A percentile compares a stretch with the other conserved stretches of the same genome.
Conservation (phyloP, 371 early-diverging fungal species). For the Rhizopus arrhizus region DNA sequence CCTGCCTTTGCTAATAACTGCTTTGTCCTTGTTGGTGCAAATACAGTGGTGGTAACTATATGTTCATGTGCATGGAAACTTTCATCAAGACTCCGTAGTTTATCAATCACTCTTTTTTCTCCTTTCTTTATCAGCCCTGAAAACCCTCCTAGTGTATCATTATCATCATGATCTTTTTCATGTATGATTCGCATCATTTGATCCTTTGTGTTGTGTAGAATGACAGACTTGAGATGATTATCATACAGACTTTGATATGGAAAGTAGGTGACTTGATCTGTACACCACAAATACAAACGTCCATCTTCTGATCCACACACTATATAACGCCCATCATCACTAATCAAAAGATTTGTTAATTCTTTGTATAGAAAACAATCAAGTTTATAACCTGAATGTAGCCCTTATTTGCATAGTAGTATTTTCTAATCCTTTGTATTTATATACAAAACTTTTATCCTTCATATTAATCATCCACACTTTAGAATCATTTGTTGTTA, state of each 20-base stretch:
- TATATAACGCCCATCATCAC: conserved; percentile 76
- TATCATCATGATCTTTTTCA: not conserved
- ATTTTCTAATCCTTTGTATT: conserved; percentile 80
- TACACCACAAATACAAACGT: conserved; percentile 75
- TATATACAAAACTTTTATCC: conserved; percentile 72
- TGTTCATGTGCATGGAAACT: conserved; percentile 54
- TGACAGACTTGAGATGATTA: conserved; percentile 30
- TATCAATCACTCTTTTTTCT: conserved; percentile 34
- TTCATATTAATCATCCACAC: conserved; percentile 75
- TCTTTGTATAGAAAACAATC: conserved; percentile 1
- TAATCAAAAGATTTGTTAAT: conserved; percentile 8
- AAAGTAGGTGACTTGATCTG: conserved; percentile 46
- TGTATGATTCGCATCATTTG: conserved; percentile 25
- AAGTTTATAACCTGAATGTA: conserved; percentile 55
- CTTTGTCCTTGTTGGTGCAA: conserved; percentile 66
- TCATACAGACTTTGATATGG: conserved; percentile 45
- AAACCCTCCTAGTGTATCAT: conserved; percentile 5
- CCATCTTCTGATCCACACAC: conserved; percentile 84
- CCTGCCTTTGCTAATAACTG: conserved; percentile 54
- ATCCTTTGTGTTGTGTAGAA: conserved; percentile 25
- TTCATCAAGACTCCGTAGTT: conserved; percentile 36
- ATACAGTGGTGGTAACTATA: conserved; percentile 59
- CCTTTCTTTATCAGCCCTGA: conserved; percentile 33
- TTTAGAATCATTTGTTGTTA: conserved; percentile 83
- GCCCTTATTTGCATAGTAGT: conserved; percentile 71